Base-by-base conservation (phyloP, 148 eudicot genomes). In the Simmondsia chinensis region DNA sequence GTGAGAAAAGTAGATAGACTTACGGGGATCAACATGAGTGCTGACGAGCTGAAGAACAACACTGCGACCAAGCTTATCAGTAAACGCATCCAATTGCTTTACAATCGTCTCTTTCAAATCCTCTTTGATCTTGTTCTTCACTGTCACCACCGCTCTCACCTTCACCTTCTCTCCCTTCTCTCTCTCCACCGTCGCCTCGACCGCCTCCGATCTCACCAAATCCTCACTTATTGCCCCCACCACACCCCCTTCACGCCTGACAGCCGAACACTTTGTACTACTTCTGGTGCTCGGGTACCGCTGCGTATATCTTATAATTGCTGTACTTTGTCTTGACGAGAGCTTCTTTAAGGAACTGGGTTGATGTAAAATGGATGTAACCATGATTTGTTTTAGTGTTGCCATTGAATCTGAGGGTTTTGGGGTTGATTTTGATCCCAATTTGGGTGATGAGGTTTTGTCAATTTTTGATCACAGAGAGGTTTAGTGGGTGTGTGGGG, bases 71-170 rank as follows among this genome's bases (percentile, higher is more conserved):
- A 82, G 50, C 40, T 57, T 59, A 49, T 87, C 88, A 32, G 65
- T 46, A 7, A 73, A 50, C 69, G 83, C 71, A 73, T 83, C 86
- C 35, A 73, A 57, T 3, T 77, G 76, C 44, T 62, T 80, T 22
- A 66, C 58, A 56, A 83, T 5, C 1, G 73, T 43, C 27, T 72
- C 81, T 40, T 73, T 87, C 5, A 87, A 60, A 63, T 79, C 96
- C 52, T 87, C 87, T 68, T 87, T 87, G 32, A 29, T 63, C 75
- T 87, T 87, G 57, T 82, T 87, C 46, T 84, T 82, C 3, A 87
- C 96, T 4, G 93, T 87, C 14, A 82, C 61, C 23, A 85, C 94
- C 19, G 85, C 95, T 49, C 82, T 71, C 3, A 84, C 93, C 63
- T 79, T 85, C 22, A 79, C 56, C 24, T 69, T 71, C 13, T 69